A percentile compares a stretch with the other conserved stretches of the same genome.
Evolutionary conservation across 345 rosid species (phyloP).

Genomic region (Murraya koenigii): DNA sequence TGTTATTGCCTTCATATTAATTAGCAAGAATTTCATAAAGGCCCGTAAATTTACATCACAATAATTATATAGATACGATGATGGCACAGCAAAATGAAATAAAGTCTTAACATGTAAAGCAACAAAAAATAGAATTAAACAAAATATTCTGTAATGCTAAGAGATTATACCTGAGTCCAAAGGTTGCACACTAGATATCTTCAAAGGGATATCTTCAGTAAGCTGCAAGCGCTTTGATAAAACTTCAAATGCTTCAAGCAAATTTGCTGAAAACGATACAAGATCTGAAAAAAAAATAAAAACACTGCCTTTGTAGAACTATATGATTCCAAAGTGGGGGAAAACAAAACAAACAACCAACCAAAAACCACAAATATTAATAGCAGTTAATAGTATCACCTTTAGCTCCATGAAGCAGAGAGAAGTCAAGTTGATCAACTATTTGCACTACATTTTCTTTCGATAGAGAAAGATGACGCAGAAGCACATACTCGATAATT

Average conservation of each 20-base stretch:
- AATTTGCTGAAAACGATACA: constrained; percentile 50
- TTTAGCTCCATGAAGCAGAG: constrained; percentile 59
- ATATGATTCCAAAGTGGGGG: not conserved
- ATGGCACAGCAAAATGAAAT: not conserved
- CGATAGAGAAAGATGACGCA: constrained; percentile 62
- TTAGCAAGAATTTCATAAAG: not conserved
- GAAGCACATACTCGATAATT: constrained; percentile 59
- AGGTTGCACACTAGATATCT: constrained; percentile 78
- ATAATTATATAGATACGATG: not conserved
- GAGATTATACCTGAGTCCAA: constrained; percentile 67
- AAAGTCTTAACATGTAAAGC: not conserved
- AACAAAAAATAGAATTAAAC: not conserved
- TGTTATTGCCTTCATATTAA: not conserved
- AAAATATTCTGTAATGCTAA: not conserved
- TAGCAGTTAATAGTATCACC: constrained; percentile 39
- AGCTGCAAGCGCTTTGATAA: constrained; percentile 67
- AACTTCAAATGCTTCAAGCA: constrained; percentile 67
- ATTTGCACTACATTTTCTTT: constrained; percentile 51
- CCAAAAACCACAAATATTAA: constrained; percentile 2
- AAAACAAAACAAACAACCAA: not conserved
- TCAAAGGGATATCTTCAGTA: constrained; percentile 78
- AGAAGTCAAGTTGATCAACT: constrained; percentile 92
- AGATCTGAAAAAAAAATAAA: constrained; percentile 52
- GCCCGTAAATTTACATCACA: not conserved
- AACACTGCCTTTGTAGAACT: constrained; percentile 4